These are phyloP conservation scores for Friedmanniomyces endolithicus DNA, from an alignment of 495 filamentous ascomycete genomes.

Conservation along the genomic window DNA sequence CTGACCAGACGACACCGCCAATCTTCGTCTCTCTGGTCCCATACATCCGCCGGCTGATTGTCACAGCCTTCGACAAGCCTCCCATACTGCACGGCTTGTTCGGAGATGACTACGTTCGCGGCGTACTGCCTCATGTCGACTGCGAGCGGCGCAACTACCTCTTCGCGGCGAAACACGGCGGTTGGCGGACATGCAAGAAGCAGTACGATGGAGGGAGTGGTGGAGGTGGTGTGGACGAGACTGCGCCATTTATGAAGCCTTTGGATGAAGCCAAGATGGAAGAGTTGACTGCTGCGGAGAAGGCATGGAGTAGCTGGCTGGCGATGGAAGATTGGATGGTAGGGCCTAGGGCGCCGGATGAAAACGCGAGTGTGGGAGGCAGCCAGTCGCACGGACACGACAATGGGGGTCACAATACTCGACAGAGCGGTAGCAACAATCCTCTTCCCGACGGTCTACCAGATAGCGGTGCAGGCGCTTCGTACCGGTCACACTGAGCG, in stretches of 20 bases:
- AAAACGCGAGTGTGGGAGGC: background rate
- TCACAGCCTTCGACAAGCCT: slow-evolving; percentile 79
- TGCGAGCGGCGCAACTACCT: slow-evolving; percentile 87
- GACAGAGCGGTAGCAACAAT: background rate
- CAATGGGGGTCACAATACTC: background rate
- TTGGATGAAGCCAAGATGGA: slow-evolving; percentile 58
- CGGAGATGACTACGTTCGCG: slow-evolving; percentile 74
- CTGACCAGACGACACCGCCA: slow-evolving; percentile 5
- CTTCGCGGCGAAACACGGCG: slow-evolving; percentile 83
- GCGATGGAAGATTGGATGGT: slow-evolving; percentile 97
- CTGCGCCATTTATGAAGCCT: slow-evolving; percentile 73
- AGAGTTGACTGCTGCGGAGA: slow-evolving; percentile 77
- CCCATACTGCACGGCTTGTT: slow-evolving; percentile 87
- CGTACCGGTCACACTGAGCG: background rate
- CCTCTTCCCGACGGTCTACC: background rate
- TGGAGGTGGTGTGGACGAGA: slow-evolving; percentile 42
- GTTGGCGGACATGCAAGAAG: slow-evolving; percentile 75
- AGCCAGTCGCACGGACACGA: background rate
- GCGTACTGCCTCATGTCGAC: slow-evolving; percentile 73
- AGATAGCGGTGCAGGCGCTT: background rate
- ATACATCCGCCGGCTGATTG: slow-evolving; percentile 80
- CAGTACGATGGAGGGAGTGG: slow-evolving; percentile 68
- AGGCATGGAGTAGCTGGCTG: slow-evolving; percentile 71
- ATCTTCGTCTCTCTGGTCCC: slow-evolving; percentile 64
- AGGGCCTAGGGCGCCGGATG: slow-evolving; percentile 11